Evolutionary conservation across 257 asterid species (phyloP).

Genomic region (Buddleja alternifolia): DNA sequence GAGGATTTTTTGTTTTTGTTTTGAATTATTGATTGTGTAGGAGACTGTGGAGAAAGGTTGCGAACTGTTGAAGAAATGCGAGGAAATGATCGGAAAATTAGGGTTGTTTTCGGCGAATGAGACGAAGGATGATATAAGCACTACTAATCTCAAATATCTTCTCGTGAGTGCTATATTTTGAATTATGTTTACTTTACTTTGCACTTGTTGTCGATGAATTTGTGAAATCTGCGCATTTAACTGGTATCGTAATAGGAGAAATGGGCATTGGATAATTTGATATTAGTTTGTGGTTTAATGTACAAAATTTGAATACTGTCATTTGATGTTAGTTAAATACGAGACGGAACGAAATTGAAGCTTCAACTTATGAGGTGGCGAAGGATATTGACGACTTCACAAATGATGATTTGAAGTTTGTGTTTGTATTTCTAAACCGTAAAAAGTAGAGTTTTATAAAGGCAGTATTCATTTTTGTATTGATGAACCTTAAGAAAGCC

Average conservation of each 20-base stretch:
- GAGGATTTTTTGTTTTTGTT: not conserved
- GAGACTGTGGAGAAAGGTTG: conserved; percentile 71
- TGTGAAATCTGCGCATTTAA: not conserved
- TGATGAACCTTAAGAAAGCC: not conserved
- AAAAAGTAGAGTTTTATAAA: not conserved
- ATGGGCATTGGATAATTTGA: not conserved
- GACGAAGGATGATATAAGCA: conserved; percentile 89
- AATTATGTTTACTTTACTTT: not conserved
- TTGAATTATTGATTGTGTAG: conserved; percentile 38
- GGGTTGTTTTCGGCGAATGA: conserved; percentile 90
- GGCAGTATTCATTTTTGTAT: not conserved
- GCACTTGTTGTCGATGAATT: not conserved
- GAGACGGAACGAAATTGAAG: not conserved
- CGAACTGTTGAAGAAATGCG: conserved; percentile 68
- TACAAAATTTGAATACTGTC: not conserved
- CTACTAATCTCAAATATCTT: conserved; percentile 80
- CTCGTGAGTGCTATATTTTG: conserved; percentile 53
- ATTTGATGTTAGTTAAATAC: not conserved
- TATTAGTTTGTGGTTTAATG: not conserved
- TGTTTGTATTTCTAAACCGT: not conserved
- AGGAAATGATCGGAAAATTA: conserved; percentile 79
- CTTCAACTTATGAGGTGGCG: not conserved
- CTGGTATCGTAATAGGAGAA: not conserved
- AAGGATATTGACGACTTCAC: not conserved
- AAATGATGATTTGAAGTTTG: not conserved